phyloP scores from a whole-genome alignment of 257 asterid genomes.

The Solanum tacnaense region DNA sequence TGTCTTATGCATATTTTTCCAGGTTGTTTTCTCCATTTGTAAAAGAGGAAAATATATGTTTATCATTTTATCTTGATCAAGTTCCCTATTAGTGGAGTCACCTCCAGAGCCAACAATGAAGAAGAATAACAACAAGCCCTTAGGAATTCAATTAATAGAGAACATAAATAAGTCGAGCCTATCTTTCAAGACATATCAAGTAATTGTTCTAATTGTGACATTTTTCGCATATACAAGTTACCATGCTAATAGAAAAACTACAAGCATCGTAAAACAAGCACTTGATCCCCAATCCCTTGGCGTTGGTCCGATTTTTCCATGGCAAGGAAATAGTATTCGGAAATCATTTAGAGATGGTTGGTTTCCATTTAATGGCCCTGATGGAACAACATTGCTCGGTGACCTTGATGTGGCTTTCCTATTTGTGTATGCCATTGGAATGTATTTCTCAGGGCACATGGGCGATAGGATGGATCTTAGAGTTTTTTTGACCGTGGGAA shows the following conservation, averaged over 20 bases:
- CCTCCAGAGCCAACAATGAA: not conserved
- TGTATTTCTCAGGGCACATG: constrained; percentile 81
- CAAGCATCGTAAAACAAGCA: constrained; percentile 85
- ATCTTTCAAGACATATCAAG: constrained; percentile 74
- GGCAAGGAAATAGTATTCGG: constrained; percentile 37
- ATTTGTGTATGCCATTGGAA: constrained; percentile 74
- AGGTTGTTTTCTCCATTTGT: not conserved
- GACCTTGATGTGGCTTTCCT: constrained; percentile 90
- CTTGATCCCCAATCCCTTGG: constrained; percentile 80
- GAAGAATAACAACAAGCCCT: constrained; percentile 37
- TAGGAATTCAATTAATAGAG: constrained; percentile 52
- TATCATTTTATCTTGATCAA: not conserved
- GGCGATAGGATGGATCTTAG: constrained; percentile 90
- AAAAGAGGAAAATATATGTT: not conserved
- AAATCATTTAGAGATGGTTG: constrained; percentile 51
- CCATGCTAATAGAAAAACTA: constrained; percentile 88
- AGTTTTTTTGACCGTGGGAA: constrained; percentile 63
- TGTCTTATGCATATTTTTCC: not conserved
- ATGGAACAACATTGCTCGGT: constrained; percentile 81
- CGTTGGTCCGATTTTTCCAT: constrained; percentile 13
- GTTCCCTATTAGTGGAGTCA: constrained; percentile 33
- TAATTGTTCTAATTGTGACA: constrained; percentile 64
- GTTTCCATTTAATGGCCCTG: constrained; percentile 67
- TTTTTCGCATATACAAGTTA: constrained; percentile 70
- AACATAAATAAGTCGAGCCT: constrained; percentile 37